A percentile compares a stretch with the other conserved stretches of the same genome.
Conservation (phyloP, 2,329 filamentous ascomycete genomes). For the Ceratocystis papillata region DNA sequence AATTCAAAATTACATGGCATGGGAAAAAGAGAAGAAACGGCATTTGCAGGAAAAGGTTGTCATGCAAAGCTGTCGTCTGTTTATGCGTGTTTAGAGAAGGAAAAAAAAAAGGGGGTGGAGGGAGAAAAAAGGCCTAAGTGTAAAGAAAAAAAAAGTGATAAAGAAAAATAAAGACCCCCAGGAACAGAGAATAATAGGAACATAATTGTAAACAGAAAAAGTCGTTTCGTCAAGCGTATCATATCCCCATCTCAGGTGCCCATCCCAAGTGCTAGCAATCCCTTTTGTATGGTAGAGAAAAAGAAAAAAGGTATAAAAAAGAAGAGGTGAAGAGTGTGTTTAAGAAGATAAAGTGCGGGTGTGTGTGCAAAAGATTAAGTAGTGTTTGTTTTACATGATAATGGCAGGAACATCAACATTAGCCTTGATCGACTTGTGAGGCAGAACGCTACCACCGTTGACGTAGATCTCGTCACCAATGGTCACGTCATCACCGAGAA, state of each 20-base stretch:
- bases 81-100: neutral
- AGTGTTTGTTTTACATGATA: constrained; percentile 45
- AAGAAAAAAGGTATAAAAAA: constrained; percentile 13
- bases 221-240: constrained; percentile 21
- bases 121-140: constrained; percentile 6
- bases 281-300: constrained; percentile 15
- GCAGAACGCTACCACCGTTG: constrained; percentile 88
- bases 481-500: constrained; percentile 92
- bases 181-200: constrained; percentile 23
- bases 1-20: constrained; percentile 1
- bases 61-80: neutral
- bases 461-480: constrained; percentile 98
- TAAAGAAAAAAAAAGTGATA: constrained; percentile 16
- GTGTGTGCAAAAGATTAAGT: constrained; percentile 13
- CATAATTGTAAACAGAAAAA: constrained; percentile 24
- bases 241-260: constrained; percentile 22
- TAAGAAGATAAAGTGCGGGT: constrained; percentile 18
- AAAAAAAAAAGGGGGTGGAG: neutral
- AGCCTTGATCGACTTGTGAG: constrained; percentile 97
- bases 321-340: constrained; percentile 21
- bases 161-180: constrained; percentile 16
- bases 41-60: neutral
- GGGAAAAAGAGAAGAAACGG: neutral
- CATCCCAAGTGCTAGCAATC: constrained; percentile 23
- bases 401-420: constrained; percentile 77